Base-by-base conservation (phyloP, 208 protist species). In the Leptomonas seymouri region DNA sequence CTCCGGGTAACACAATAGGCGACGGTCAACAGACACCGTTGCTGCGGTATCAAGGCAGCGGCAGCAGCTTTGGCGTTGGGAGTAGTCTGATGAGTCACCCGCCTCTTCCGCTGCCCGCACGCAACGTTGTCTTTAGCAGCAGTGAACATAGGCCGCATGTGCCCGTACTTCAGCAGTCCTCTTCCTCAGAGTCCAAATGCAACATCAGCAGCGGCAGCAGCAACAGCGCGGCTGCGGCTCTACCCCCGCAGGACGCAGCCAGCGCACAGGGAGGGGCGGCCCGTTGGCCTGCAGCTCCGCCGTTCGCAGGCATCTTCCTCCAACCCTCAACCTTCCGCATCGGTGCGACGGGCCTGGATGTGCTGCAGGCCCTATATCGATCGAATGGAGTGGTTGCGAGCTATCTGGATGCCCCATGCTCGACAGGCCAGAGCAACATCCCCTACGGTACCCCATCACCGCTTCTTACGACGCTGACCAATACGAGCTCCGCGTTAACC, bases 261-360 rank as follows among this genome's bases (percentile, higher is more conserved):
- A 39, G 9, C 9, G 34, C 9, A 9, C 34, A 3, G 34, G 34
- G 9, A 3, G 30, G 1, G 21, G 23, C 49, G 25, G n/a, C 49
- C 31, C 11, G 20, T 21, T 4, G 31, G 16, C 3, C 15, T 8
- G 53, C 51, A 31, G 42, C 31, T 16, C 54, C 45, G 18, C 66
- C 66, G 1, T 41, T 57, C 28, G 56, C 30, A 8, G 66, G 66
- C 21, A n/a, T 71, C 2, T 71, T 48, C 25, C 56, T 71, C 7
- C 66, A 71, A 41, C 55, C 55, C 18, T 63, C 57, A 28, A 63
- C 66, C 2, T 71, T 71, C 25, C 41, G 56, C 15, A 42, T 71
- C 20, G 55, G 55, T 12, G 66, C 46, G 12, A 64, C 66, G 14
- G 56, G 48, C 16, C 25, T 9, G n/a, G 66, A 71, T 28, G 56